A percentile compares a stretch with the other conserved stretches of the same genome.
These are phyloP conservation scores for Choanephora cucurbitarum DNA, from an alignment of 371 early-diverging fungal genomes.

Conservation along the genomic window DNA sequence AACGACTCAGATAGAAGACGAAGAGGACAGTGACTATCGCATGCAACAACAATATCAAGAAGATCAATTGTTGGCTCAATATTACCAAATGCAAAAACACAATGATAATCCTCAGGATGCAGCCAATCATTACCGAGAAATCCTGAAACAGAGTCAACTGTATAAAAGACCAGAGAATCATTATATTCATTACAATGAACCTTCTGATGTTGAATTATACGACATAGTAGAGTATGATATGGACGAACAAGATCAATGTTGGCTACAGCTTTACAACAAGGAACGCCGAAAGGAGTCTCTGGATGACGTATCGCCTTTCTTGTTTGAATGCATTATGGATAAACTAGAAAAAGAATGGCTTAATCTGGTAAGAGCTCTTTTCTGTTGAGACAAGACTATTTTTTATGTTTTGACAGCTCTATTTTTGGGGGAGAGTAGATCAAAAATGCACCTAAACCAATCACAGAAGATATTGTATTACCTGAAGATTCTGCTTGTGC, in stretches of 20 bases:
- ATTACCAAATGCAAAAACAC: conserved; percentile 4
- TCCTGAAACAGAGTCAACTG: neutral
- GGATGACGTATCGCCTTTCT: conserved; percentile 51
- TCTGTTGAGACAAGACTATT: too few relatives aligned
- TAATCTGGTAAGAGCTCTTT: conserved; percentile 69
- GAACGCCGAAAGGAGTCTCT: conserved; percentile 58
- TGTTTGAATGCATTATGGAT: conserved; percentile 91
- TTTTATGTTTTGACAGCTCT: neutral
- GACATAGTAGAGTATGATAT: conserved; percentile 93
- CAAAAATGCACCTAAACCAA: conserved; percentile 40
- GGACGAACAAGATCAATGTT: conserved; percentile 88
- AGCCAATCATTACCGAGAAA: neutral
- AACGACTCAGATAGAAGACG: too few relatives aligned
- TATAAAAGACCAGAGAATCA: conserved; percentile 51
- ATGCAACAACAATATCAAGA: conserved; percentile 8
- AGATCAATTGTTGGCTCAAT: conserved; percentile 6
- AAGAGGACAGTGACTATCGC: neutral
- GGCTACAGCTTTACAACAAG: conserved; percentile 73
- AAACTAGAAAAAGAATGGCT: conserved; percentile 97
- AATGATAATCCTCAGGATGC: neutral
- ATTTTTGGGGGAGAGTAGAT: conserved; percentile 19
- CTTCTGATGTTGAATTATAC: conserved; percentile 78
- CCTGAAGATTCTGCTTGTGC: conserved; percentile 90
- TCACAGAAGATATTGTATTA: conserved; percentile 28
- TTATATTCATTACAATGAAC: conserved; percentile 69